Percentiles rank a stretch among this genome's conserved stretches.
phyloP scores from a whole-genome alignment of 2,329 filamentous ascomycete species.

The Blumeria hordei region DNA sequence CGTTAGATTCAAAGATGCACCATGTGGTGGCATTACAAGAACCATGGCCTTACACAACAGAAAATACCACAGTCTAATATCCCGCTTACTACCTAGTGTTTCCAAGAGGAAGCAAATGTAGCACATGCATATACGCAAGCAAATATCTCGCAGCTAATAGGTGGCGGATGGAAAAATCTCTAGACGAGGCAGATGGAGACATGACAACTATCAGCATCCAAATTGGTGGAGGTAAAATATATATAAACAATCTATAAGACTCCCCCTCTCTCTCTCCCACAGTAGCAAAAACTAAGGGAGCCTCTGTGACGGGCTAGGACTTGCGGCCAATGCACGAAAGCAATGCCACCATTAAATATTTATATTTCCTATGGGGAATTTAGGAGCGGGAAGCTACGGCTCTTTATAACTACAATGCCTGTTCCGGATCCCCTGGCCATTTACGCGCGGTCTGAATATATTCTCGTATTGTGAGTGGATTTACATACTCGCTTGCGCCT shows the following conservation, averaged over 20 bases:
- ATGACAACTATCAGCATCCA: neutral
- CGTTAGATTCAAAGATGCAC: neutral
- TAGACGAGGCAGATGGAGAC: neutral
- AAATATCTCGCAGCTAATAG: neutral
- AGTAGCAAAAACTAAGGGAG: neutral
- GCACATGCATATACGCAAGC: no score
- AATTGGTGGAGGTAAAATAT: neutral
- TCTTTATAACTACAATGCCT: no score
- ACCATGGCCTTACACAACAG: neutral
- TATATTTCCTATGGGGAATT: no score
- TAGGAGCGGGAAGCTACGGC: no score
- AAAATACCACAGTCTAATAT: neutral
- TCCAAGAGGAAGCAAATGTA: neutral
- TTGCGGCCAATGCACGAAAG: no score
- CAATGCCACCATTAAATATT: no score
- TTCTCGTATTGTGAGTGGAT: no score
- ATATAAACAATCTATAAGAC: neutral
- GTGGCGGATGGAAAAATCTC: neutral
- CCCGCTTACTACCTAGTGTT: neutral
- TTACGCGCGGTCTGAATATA: no score
- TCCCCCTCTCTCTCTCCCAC: neutral
- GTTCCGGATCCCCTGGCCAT: no score
- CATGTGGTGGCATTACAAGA: neutral
- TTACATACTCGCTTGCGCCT: no score
- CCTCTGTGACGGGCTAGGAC: no score